These are phyloP conservation scores for Venturia effusa DNA, from an alignment of 2,329 filamentous ascomycete species.

Conservation along the genomic window DNA sequence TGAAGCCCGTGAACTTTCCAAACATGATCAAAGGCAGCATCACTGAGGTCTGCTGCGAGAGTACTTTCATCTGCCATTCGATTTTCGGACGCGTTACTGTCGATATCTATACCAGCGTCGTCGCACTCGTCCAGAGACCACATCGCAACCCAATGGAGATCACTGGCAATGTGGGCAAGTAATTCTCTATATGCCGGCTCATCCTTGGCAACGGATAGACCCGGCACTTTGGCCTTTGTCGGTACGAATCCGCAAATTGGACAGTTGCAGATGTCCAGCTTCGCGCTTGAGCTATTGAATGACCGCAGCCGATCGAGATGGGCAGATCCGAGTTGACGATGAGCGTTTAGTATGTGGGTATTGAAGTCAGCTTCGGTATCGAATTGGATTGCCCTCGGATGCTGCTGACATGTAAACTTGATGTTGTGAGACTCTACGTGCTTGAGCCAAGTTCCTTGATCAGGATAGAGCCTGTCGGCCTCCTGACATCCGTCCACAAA, in stretches of 20 bases:
- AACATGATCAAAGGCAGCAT: background rate
- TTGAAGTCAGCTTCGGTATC: constrained; percentile 10
- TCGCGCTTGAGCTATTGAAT: background rate
- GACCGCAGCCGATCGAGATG: constrained; percentile 10
- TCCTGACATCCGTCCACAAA: constrained; percentile 17
- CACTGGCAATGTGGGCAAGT: background rate
- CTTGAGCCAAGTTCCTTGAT: constrained; percentile 9
- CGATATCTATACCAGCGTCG: background rate
- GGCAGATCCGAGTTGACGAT: background rate
- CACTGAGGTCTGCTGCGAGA: background rate
- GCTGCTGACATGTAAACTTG: constrained; percentile 2
- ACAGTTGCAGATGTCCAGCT: constrained; percentile 8
- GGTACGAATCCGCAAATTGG: constrained; percentile 5
- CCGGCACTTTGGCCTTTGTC: background rate
- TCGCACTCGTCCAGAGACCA: background rate
- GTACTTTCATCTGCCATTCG: background rate
- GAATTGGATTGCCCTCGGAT: constrained; percentile 7
- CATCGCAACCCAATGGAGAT: background rate
- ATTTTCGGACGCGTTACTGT: background rate
- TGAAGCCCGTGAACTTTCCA: background rate
- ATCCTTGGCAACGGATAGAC: background rate
- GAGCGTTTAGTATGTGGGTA: constrained; percentile 9
- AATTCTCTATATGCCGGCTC: background rate
- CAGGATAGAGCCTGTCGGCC: constrained; percentile 12
- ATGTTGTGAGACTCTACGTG: constrained; percentile 8